phyloP scores from a whole-genome alignment of 2,329 filamentous ascomycete species.

The Talaromyces verruculosus region DNA sequence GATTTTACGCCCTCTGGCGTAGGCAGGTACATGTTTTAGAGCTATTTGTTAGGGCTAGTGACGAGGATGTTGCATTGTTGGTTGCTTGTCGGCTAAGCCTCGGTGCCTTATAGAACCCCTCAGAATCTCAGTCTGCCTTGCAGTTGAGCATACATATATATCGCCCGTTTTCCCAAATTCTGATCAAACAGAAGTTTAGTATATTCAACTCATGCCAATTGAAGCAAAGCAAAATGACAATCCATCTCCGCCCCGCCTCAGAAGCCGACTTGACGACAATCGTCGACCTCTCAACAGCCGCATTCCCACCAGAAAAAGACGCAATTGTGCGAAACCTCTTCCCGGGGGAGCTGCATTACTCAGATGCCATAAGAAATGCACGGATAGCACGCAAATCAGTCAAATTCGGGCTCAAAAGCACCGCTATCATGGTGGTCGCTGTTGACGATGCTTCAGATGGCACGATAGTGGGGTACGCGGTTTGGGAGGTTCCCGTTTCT shows the following conservation, averaged over 20 bases:
- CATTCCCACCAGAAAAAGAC: background rate
- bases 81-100: conserved; percentile 1
- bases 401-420: background rate
- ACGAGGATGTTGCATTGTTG: background rate
- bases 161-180: background rate
- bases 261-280: conserved; percentile 4
- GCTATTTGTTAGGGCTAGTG: background rate
- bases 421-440: conserved; percentile 9
- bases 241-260: conserved; percentile 4
- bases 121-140: background rate
- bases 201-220: background rate
- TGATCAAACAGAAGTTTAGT: background rate
- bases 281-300: conserved; percentile 16
- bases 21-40: background rate
- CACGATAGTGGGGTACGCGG: conserved; percentile 1
- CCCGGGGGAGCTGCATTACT: background rate
- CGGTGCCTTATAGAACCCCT: background rate
- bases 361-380: background rate
- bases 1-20: background rate
- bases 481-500: conserved; percentile 4
- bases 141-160: background rate
- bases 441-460: background rate
- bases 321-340: conserved; percentile 9
- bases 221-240: background rate
- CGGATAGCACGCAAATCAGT: conserved; percentile 5